Base-by-base conservation (phyloP, 2,329 filamentous ascomycete species). In the Didymella glomerata region DNA sequence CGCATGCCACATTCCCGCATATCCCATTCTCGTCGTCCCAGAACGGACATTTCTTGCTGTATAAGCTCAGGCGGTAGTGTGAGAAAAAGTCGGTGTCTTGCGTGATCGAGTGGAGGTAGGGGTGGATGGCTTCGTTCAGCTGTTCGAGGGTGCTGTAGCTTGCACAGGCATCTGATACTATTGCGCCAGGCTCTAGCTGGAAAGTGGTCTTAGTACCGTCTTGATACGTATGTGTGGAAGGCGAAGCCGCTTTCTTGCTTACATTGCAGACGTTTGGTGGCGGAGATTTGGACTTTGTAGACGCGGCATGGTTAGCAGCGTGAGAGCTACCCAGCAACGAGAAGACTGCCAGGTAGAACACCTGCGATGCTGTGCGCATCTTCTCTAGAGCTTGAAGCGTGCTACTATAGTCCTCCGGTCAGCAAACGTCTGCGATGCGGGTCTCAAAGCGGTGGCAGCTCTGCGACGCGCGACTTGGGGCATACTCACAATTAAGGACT, bases 1-100 rank as follows among this genome's bases (percentile, higher is more conserved):
- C 91, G 76, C 95, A 99, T 20, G 93, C 95, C 68, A 96, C 93
- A 79, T 99, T 99, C 65, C 93, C 95, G 78, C 95, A 99, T 85
- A 97, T 91, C 77, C 92, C 92, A 78, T 90, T 90, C 62, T 93
- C 89, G 77, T 99, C 95, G 73, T 89, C 87, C 94, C 95, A 99
- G 77, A 98, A 99, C 0, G 95, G 95, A 73, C 95, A 99, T 79
- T 87, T 88, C 78, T 95, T 97, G 78, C 96, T 90, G 79, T 92
- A 99, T 20, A 99, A 85, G 76, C 97, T 98, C 45, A 99, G 82
- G 57, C 95, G 90, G 81, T 98, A 99, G 79, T 98, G 93, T 52
- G 94, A 94, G 80, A 99, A 99, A 85, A 97, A 99, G 79, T 99
- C 95, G 77, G 94, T 96, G 52, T 90, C 88, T 68, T 87, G 87